These are phyloP conservation scores for Schwanniomyces pseudopolymorphus DNA, from an alignment of 805 yeast genomes.

Conservation along the genomic window DNA sequence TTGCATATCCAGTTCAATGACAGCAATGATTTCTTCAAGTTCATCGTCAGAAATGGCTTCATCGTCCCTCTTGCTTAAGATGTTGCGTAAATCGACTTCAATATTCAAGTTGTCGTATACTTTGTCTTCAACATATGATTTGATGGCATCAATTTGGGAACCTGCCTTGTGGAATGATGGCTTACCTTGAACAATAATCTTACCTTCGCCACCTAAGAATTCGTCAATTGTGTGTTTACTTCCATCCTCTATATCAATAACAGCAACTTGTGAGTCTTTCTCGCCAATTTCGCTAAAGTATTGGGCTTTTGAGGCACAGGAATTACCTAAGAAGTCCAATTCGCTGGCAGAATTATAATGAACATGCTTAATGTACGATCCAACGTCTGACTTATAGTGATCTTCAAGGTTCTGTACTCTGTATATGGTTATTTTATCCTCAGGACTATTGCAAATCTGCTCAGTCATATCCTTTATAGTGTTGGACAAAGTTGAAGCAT, in stretches of 20 bases:
- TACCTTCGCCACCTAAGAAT: constrained; percentile 10
- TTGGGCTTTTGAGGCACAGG: constrained; percentile 9
- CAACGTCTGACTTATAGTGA: constrained; percentile 3
- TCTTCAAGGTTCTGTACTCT: constrained; percentile 21
- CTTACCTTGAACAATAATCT: constrained; percentile 28
- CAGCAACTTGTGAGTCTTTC: constrained; percentile 11
- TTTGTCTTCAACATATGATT: constrained; percentile 22
- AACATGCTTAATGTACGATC: constrained; percentile 16
- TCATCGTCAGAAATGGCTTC: constrained; percentile 10
- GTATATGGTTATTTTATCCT: constrained; percentile 21
- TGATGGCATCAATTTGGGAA: constrained; percentile 18
- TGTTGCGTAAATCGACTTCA: constrained; percentile 15
- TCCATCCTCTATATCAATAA: constrained; percentile 25
- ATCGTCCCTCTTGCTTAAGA: constrained; percentile 17
- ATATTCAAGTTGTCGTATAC: constrained; percentile 19
- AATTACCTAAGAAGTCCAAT: constrained; percentile 16
- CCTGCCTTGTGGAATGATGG: constrained; percentile 25
- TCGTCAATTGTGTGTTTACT: constrained; percentile 17
- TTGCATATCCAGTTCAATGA: constrained; percentile 32
- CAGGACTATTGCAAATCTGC: constrained; percentile 16
- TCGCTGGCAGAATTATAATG: constrained; percentile 15
- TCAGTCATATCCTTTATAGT: constrained; percentile 16
- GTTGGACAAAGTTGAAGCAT: constrained; percentile 15
- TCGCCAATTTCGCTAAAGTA: constrained; percentile 3
- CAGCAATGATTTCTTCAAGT: constrained; percentile 10